These are phyloP conservation scores for Begonia loranthoides DNA, from an alignment of 306 rosid species.

Conservation along the genomic window DNA sequence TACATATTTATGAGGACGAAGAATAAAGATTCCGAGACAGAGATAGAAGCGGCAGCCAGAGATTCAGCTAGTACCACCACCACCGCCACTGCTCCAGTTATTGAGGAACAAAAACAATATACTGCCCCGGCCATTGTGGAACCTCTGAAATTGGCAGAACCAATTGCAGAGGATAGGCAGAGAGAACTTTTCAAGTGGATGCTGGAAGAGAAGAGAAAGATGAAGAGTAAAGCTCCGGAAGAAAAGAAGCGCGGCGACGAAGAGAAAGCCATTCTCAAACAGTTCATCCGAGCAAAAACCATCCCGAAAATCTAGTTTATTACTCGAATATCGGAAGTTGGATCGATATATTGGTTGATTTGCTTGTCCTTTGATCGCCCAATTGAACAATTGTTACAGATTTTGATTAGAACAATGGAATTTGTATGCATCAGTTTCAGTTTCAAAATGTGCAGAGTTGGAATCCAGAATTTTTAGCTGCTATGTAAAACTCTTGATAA, in stretches of 20 bases:
- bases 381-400: no score
- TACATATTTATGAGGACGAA: constrained; percentile 58
- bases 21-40: constrained; percentile 40
- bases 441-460: no score
- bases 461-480: no score
- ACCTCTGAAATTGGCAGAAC: constrained; percentile 39
- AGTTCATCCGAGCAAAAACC: constrained; percentile 61
- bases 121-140: constrained; percentile 19
- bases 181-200: constrained; percentile 79
- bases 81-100: constrained; percentile 13
- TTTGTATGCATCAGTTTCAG: no score
- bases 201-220: constrained; percentile 83
- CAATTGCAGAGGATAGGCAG: constrained; percentile 64
- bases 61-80: constrained; percentile 27
- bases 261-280: constrained; percentile 84
- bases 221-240: constrained; percentile 49
- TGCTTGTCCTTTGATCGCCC: no score
- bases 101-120: constrained; percentile 23
- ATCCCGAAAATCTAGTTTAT: constrained; percentile 37
- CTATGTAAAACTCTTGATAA: no score
- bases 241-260: constrained; percentile 69
- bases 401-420: no score
- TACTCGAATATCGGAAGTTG: neutral
- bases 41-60: constrained; percentile 24
- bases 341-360: no score